Conservation (phyloP, 257 asterid genomes). For the Solanum gandarillasii region DNA sequence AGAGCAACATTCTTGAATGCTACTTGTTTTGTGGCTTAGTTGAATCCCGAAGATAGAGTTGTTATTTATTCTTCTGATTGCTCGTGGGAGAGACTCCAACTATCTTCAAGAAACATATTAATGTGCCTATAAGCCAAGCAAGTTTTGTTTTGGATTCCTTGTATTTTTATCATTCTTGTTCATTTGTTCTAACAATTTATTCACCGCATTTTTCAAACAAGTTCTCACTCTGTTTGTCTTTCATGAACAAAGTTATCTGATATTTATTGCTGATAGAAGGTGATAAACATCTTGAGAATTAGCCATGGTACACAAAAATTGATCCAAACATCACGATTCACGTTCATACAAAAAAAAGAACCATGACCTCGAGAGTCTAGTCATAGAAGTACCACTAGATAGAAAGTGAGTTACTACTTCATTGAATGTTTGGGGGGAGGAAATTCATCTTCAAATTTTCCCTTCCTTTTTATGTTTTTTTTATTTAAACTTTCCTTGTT, state of each 20-base stretch:
- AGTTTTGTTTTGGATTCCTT: too few relatives aligned
- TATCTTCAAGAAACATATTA: too few relatives aligned
- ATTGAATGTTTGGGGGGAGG: neutral
- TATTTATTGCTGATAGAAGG: neutral
- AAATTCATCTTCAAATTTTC: neutral
- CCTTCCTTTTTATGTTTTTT: neutral
- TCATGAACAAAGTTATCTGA: neutral
- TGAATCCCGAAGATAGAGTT: too few relatives aligned
- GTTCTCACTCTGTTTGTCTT: neutral
- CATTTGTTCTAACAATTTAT: too few relatives aligned
- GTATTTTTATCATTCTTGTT: too few relatives aligned
- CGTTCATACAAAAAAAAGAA: neutral
- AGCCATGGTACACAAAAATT: fast-evolving
- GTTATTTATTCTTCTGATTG: too few relatives aligned
- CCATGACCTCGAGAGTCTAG: neutral
- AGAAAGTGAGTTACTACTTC: neutral
- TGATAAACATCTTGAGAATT: too few relatives aligned
- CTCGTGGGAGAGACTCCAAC: too few relatives aligned
- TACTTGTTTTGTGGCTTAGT: too few relatives aligned
- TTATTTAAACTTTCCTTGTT: neutral
- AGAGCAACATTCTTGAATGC: too few relatives aligned
- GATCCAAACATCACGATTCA: neutral
- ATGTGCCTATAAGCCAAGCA: too few relatives aligned
- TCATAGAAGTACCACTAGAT: neutral
- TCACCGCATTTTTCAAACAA: neutral